These are phyloP conservation scores for Aotearoamyces nothofagi DNA, from an alignment of 2,329 filamentous ascomycete genomes.

Conservation along the genomic window DNA sequence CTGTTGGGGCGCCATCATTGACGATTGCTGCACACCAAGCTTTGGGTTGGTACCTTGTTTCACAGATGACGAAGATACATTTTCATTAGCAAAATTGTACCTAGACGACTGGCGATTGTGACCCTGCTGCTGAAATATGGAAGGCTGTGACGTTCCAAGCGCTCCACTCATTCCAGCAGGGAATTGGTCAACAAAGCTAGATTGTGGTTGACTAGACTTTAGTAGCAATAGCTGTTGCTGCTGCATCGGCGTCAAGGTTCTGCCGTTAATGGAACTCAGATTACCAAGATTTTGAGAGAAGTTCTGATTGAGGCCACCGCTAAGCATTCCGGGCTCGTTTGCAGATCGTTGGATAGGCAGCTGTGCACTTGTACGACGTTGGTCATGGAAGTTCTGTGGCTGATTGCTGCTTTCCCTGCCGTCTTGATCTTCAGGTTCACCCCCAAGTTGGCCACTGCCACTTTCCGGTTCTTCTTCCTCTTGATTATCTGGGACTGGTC, in stretches of 20 bases:
- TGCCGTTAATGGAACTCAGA: constrained; percentile 45
- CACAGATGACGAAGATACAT: constrained; percentile 41
- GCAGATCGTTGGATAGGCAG: constrained; percentile 58
- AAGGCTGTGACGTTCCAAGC: constrained; percentile 26
- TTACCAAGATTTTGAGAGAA: constrained; percentile 34
- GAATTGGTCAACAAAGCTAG: constrained; percentile 42
- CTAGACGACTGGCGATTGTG: constrained; percentile 76
- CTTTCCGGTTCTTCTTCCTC: constrained; percentile 68
- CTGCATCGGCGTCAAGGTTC: constrained; percentile 69
- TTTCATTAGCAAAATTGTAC: constrained; percentile 77
- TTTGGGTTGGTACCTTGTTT: constrained; percentile 69
- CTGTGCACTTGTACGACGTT: constrained; percentile 53
- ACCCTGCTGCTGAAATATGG: constrained; percentile 42
- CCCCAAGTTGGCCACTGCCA: constrained; percentile 74
- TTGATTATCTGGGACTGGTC: constrained; percentile 28
- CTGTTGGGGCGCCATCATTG: constrained; percentile 70
- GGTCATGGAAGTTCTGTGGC: constrained; percentile 34
- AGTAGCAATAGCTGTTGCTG: constrained; percentile 48
- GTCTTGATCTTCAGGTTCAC: constrained; percentile 77
- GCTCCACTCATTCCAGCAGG: constrained; percentile 36
- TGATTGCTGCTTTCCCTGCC: constrained; percentile 23
- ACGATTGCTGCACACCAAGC: constrained; percentile 73
- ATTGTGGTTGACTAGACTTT: constrained; percentile 27
- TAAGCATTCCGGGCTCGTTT: constrained; percentile 34
- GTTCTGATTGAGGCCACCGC: constrained; percentile 31